A percentile compares a stretch with the other conserved stretches of the same genome.
Conservation (phyloP, 306 rosid species). For the Elaeagnus macrophylla region DNA sequence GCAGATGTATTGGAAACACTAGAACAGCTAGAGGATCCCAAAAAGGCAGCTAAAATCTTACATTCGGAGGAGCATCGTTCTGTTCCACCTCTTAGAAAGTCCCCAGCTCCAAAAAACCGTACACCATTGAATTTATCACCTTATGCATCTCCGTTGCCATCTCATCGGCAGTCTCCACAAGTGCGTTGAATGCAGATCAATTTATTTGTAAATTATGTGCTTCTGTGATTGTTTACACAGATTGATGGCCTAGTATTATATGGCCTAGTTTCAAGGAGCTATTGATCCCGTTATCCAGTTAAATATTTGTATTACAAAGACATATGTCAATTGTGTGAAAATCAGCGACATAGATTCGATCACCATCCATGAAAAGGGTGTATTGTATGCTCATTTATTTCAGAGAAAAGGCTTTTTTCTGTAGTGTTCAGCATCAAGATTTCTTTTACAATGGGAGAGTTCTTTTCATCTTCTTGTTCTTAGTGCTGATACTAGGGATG, state of each 20-base stretch:
- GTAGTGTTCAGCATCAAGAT: no score
- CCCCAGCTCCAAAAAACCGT: constrained; percentile 38
- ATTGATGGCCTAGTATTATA: background rate
- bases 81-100: constrained; percentile 26
- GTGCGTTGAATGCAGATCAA: constrained; percentile 8
- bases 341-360: no score
- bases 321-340: no score
- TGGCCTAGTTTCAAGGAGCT: no score
- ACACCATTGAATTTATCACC: constrained; percentile 42
- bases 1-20: constrained; percentile 55
- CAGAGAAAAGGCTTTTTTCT: no score
- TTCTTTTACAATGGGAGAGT: no score
- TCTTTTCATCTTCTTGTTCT: no score
- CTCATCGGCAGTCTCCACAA: constrained; percentile 42
- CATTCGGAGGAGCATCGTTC: constrained; percentile 31
- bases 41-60: constrained; percentile 30
- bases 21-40: constrained; percentile 56
- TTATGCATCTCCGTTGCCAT: constrained; percentile 46
- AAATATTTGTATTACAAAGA: no score
- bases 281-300: no score
- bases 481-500: no score
- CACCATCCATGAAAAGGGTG: no score
- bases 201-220: constrained; percentile 26
- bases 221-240: constrained; percentile 12
- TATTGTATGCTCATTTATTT: no score